phyloP scores from a whole-genome alignment of 73 alveolate genomes.

The Tetrahymena elliotti region DNA sequence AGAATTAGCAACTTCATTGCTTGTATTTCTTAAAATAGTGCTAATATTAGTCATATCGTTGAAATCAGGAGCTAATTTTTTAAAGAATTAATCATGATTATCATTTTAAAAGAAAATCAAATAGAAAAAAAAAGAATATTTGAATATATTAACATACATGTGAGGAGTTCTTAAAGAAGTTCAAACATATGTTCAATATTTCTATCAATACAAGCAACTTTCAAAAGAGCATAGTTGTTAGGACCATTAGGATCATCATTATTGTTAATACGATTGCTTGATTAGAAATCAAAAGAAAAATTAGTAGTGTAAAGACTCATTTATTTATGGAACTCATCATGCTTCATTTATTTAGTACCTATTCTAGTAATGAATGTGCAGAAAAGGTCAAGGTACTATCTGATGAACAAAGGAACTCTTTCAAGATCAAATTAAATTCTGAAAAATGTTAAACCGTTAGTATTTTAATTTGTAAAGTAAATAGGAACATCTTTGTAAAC shows the following conservation, averaged over 20 bases:
- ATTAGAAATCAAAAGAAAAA: constrained; percentile 9
- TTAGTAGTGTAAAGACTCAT: constrained; percentile 13
- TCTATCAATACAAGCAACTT: constrained; percentile 59
- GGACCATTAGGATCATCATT: constrained; percentile 12
- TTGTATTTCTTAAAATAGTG: constrained; percentile 14
- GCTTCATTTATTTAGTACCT: constrained; percentile 73
- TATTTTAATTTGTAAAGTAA: constrained; percentile 49
- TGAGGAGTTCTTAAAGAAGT: constrained; percentile 48
- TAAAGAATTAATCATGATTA: background rate
- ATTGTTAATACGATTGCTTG: constrained; percentile 11
- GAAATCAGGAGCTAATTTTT: background rate
- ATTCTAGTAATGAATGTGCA: constrained; percentile 26
- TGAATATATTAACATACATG: background rate
- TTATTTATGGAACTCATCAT: constrained; percentile 50
- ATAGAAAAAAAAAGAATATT: background rate
- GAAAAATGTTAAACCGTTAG: constrained; percentile 73
- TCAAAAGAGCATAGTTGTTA: constrained; percentile 30
- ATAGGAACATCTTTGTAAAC: constrained; percentile 4
- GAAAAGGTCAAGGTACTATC: constrained; percentile 65
- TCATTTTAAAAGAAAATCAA: background rate
- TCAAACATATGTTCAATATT: constrained; percentile 66
- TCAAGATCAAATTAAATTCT: constrained; percentile 55
- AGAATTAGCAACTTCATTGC: background rate
- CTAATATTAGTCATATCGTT: constrained; percentile 16
- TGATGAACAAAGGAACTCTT: constrained; percentile 49